Evolutionary conservation across 75 land plant species (phyloP).

Genomic region (Cunninghamia lanceolata): DNA sequence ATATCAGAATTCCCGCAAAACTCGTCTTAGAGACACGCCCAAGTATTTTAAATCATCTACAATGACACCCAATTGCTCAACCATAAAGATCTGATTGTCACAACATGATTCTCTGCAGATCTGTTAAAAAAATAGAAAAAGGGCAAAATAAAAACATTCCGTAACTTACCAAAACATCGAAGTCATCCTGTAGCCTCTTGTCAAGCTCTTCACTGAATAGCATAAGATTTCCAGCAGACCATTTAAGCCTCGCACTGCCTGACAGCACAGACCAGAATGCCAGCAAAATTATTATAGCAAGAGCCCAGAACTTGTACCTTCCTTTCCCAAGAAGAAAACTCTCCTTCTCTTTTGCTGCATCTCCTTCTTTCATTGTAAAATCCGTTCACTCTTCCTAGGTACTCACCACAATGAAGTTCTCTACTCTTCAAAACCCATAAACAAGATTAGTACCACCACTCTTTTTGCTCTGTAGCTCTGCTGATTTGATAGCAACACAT

Average conservation of each 20-base stretch:
- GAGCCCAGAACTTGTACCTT: slow-evolving; percentile 69
- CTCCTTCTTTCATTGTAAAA: slow-evolving; percentile 2
- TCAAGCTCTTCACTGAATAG: slow-evolving; percentile 36
- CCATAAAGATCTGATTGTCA: background rate
- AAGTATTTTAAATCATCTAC: background rate
- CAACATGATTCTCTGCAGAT: background rate
- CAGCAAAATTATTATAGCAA: slow-evolving; percentile 56
- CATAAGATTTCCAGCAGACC: slow-evolving; percentile 65
- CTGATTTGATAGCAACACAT: background rate
- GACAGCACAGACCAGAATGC: slow-evolving; percentile 83
- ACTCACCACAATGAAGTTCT: background rate
- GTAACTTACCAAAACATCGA: slow-evolving; percentile 56
- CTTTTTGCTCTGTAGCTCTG: background rate
- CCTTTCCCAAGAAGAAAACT: slow-evolving; percentile 40
- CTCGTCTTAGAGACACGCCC: background rate
- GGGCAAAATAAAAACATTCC: background rate
- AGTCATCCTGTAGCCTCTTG: slow-evolving; percentile 39
- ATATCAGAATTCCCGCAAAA: background rate
- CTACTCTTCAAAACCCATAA: background rate
- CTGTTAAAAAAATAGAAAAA: background rate
- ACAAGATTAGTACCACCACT: background rate
- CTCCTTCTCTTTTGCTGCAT: slow-evolving; percentile 4
- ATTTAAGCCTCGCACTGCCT: slow-evolving; percentile 67
- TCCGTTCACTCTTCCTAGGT: background rate
- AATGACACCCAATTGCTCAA: background rate